A percentile compares a stretch with the other conserved stretches of the same genome.
phyloP scores from a whole-genome alignment of 192 early-diverging fungal genomes.

The Ambispora gerdemannii region DNA sequence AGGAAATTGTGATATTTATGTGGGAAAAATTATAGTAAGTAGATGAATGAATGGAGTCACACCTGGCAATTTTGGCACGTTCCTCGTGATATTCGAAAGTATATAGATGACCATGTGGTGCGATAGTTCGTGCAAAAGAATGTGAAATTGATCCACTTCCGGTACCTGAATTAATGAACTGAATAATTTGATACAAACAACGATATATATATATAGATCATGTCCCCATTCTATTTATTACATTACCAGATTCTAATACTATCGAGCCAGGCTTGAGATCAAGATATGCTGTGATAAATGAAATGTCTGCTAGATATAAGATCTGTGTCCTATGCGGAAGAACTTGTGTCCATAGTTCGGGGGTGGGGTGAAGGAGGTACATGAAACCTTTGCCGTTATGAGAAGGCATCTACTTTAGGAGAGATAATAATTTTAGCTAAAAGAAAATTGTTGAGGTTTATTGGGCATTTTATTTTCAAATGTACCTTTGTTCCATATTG shows the following conservation, averaged over 20 bases:
- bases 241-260: constrained; percentile 79
- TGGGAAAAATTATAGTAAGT: not conserved
- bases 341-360: constrained; percentile 91
- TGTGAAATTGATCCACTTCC: constrained; percentile 98
- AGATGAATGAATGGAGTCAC: not conserved
- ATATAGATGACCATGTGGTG: constrained; percentile 84
- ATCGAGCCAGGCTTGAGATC: constrained; percentile 80
- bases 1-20: not conserved
- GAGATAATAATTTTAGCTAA: constrained; percentile 1
- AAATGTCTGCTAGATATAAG: constrained; percentile 92
- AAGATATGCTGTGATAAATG: constrained; percentile 77
- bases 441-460: not conserved
- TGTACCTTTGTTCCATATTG: constrained; percentile 76
- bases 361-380: constrained; percentile 86
- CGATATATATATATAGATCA: too few relatives aligned
- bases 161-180: constrained; percentile 53
- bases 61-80: constrained; percentile 60
- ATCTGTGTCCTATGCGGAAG: constrained; percentile 97
- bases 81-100: constrained; percentile 92
- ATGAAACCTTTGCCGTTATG: constrained; percentile 67
- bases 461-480: not conserved
- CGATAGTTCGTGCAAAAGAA: constrained; percentile 83
- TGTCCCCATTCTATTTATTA: not conserved
- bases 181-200: not conserved
- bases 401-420: constrained; percentile 53